Percentiles rank a stretch among this genome's conserved stretches.
Evolutionary conservation across 2,329 filamentous ascomycete species (phyloP).

Genomic region (Coniochaeta ligniaria): DNA sequence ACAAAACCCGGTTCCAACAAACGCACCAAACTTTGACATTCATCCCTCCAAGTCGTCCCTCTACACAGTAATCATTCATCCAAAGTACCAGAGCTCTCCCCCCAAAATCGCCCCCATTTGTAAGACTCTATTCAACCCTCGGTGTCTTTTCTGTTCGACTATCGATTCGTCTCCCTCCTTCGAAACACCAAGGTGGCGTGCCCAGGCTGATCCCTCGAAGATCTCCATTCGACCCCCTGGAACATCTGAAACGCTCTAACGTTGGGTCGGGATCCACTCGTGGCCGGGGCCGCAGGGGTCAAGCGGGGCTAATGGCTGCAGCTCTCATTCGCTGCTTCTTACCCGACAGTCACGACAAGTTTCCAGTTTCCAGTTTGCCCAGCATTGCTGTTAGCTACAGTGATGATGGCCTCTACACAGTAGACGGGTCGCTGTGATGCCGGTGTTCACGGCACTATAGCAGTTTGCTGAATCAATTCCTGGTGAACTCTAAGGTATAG

Average conservation of each 20-base stretch:
- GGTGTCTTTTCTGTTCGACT: neutral
- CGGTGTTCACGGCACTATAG: too few species aligned
- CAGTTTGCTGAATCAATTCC: too few species aligned
- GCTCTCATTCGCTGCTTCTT: neutral
- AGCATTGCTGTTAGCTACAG: too few species aligned
- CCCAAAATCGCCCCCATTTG: too few species aligned
- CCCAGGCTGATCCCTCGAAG: neutral
- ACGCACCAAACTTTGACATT: neutral
- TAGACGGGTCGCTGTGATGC: too few species aligned
- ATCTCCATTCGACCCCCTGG: constrained; percentile 1
- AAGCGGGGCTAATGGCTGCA: neutral
- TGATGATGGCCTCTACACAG: too few species aligned
- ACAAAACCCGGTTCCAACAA: neutral
- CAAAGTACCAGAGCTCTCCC: too few species aligned
- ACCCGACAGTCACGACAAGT: too few species aligned
- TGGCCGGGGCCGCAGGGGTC: neutral
- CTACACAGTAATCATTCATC: neutral
- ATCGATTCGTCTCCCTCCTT: neutral
- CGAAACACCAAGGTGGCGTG: neutral
- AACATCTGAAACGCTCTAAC: constrained; percentile 1
- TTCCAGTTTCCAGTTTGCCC: too few species aligned
- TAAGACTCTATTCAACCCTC: neutral
- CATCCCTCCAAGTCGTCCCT: neutral
- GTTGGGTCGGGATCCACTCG: neutral
- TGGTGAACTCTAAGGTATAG: too few species aligned